Conservation (phyloP, 331 rosid species). For the Stylosanthes scabra region DNA sequence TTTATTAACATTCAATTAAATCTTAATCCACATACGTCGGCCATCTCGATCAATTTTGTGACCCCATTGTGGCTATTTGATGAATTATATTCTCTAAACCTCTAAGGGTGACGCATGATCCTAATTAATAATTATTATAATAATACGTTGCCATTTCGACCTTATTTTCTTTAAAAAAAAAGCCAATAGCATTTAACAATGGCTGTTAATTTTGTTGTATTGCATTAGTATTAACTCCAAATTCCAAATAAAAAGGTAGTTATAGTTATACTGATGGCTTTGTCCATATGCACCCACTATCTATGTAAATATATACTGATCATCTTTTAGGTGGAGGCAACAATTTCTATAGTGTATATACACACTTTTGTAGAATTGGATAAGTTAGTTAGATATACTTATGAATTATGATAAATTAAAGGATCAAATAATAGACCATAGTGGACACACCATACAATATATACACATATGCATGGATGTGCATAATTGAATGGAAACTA, state of each 20-base stretch:
- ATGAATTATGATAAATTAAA: not conserved
- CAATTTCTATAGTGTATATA: slow-evolving; percentile 26
- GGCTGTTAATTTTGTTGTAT: not conserved
- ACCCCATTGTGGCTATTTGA: slow-evolving; percentile 1
- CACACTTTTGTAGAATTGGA: slow-evolving; percentile 21
- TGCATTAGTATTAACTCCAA: not conserved
- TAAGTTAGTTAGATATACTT: slow-evolving; percentile 14
- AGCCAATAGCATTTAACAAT: not conserved
- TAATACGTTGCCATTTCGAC: not conserved
- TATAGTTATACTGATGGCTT: slow-evolving; percentile 31
- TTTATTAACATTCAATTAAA: not conserved
- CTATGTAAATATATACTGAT: not conserved
- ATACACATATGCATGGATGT: slow-evolving; percentile 27
- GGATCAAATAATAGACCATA: slow-evolving; percentile 32
- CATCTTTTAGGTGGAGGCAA: slow-evolving; percentile 33
- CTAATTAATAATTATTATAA: not conserved
- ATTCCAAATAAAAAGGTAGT: slow-evolving; percentile 5
- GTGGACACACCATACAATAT: slow-evolving; percentile 16
- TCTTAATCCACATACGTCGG: too few relatives aligned
- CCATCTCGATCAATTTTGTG: too few relatives aligned
- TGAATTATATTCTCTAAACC: not conserved
- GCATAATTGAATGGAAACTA: slow-evolving; percentile 33
- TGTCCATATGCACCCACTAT: slow-evolving; percentile 41
- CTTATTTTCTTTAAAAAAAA: not conserved
- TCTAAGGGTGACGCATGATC: not conserved